These are phyloP conservation scores for Sphagnum contortum DNA, from an alignment of 225 moss, liverwort and hornwort species.

Conservation along the genomic window DNA sequence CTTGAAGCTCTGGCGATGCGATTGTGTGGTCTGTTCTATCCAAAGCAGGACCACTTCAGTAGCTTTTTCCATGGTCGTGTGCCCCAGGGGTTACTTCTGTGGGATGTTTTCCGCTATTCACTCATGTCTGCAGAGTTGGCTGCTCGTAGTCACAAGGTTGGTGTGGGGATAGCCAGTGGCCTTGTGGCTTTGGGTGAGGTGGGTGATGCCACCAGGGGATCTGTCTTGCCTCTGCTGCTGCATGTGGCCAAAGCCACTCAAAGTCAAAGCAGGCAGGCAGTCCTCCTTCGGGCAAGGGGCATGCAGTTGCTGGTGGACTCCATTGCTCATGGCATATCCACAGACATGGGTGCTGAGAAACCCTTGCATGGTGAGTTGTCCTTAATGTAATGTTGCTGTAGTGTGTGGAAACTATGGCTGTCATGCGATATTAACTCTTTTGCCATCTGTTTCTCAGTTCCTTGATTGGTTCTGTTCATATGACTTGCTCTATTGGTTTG, in stretches of 20 bases:
- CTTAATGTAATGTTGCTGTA: too few species aligned
- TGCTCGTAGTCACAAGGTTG: slow-evolving; percentile 47
- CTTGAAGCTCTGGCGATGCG: slow-evolving; percentile 65
- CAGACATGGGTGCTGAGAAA: slow-evolving; percentile 49
- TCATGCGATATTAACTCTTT: too few species aligned
- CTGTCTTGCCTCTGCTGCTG: slow-evolving; percentile 72
- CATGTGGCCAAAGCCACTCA: slow-evolving; percentile 80
- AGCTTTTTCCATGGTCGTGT: slow-evolving; percentile 50
- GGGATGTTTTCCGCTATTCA: slow-evolving; percentile 86
- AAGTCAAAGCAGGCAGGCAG: slow-evolving; percentile 81
- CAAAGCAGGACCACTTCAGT: slow-evolving; percentile 53
- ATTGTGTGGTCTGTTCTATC: slow-evolving; percentile 53
- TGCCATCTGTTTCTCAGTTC: background rate
- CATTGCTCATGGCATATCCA: slow-evolving; percentile 55
- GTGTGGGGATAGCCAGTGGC: slow-evolving; percentile 41
- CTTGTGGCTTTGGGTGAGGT: slow-evolving; percentile 64
- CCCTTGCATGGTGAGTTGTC: slow-evolving; percentile 44
- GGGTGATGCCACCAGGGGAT: slow-evolving; percentile 74
- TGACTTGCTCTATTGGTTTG: too few species aligned
- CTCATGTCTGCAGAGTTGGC: slow-evolving; percentile 85
- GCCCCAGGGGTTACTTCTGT: slow-evolving; percentile 74
- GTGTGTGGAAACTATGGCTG: too few species aligned
- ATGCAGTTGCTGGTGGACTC: slow-evolving; percentile 80
- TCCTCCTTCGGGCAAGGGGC: slow-evolving; percentile 75
- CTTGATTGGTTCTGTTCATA: background rate